phyloP scores from a whole-genome alignment of 345 rosid genomes.

The Citrus reticulata region DNA sequence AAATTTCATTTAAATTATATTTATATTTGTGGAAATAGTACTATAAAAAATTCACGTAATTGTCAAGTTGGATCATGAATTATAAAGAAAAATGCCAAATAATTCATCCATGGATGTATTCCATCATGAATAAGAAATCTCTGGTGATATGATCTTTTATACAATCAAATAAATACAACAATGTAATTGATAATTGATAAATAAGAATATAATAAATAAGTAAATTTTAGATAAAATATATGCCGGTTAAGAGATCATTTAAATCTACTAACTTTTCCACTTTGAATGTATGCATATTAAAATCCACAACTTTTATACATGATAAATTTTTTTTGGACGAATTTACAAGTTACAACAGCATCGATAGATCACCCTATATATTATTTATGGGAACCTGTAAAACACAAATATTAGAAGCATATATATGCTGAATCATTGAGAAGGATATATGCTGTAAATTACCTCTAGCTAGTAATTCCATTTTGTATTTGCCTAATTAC shows the following conservation, averaged over 20 bases:
- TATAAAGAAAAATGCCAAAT: neutral
- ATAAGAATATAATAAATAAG: no score
- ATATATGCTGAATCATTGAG: neutral
- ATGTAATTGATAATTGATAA: no score
- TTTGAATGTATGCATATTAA: neutral
- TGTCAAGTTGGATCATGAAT: no score
- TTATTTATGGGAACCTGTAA: neutral
- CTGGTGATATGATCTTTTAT: no score
- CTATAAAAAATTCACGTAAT: neutral
- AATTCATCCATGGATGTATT: no score
- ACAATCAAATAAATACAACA: no score
- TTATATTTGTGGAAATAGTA: no score
- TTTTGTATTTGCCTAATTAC: neutral
- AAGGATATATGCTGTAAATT: neutral
- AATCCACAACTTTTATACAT: neutral
- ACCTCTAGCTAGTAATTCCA: neutral
- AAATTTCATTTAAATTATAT: no score
- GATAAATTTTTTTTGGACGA: neutral
- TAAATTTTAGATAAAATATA: no score
- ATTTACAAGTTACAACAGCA: neutral
- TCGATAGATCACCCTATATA: neutral
- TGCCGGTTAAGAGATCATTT: no score
- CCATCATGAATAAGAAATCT: no score
- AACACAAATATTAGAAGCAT: neutral
- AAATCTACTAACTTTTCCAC: neutral